Conservation (phyloP, 1,284 basidiomycete genomes). For the Grifola frondosa region DNA sequence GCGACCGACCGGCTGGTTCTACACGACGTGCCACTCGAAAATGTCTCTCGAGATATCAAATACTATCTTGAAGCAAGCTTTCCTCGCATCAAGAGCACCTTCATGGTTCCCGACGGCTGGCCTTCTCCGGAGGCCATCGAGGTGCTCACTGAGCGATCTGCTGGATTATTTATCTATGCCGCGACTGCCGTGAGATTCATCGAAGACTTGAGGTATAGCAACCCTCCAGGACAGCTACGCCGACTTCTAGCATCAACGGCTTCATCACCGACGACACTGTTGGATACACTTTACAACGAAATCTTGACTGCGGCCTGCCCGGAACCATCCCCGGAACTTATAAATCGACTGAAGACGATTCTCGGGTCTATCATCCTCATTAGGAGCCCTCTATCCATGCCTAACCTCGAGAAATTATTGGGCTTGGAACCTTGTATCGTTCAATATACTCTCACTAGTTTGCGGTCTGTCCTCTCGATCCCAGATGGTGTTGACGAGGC, state of each 20-base stretch:
- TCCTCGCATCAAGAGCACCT: constrained; percentile 1
- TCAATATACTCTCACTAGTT: neutral
- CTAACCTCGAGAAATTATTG: no score
- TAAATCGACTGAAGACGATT: neutral
- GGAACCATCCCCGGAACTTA: neutral
- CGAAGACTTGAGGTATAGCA: no score
- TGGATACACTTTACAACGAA: constrained; percentile 1
- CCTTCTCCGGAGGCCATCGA: constrained; percentile 20
- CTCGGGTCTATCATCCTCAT: neutral
- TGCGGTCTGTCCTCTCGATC: neutral
- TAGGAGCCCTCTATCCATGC: no score
- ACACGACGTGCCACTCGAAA: neutral
- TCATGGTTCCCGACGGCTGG: constrained; percentile 12
- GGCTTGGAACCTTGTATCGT: neutral
- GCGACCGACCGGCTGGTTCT: constrained; percentile 2
- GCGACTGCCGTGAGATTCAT: constrained; percentile 30
- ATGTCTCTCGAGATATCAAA: neutral
- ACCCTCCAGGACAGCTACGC: no score
- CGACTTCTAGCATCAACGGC: constrained; percentile 5
- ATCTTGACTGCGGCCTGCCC: neutral
- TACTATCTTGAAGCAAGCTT: constrained; percentile 2
- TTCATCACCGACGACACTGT: neutral
- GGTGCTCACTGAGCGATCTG: constrained; percentile 20
- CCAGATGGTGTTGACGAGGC: neutral
- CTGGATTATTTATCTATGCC: constrained; percentile 31